phyloP scores from a whole-genome alignment of 1,284 basidiomycete genomes.

The Trichosporon sp. region DNA sequence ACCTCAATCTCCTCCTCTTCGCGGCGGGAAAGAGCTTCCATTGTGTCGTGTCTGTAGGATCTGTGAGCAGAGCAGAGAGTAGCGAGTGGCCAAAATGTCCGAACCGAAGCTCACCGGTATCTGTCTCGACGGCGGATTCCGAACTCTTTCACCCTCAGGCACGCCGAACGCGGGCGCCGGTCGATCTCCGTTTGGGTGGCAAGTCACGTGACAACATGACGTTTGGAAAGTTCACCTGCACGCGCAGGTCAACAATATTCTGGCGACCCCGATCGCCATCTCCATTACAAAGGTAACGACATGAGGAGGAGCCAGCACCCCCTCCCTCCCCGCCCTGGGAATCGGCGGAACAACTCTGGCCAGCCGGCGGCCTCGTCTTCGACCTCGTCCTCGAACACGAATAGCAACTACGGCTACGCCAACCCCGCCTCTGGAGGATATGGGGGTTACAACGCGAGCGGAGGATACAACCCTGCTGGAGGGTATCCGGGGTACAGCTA shows the following conservation, averaged over 20 bases:
- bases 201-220: conserved; percentile 17
- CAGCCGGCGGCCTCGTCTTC: neutral
- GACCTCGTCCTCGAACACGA: neutral
- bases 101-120: neutral
- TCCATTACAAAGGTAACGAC: neutral
- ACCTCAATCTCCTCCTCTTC: conserved; percentile 71
- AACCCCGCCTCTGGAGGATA: conserved; percentile 4
- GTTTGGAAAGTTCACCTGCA: neutral
- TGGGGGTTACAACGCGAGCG: conserved; percentile 10
- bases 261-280: neutral
- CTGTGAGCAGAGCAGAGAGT: too few species aligned
- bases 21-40: conserved; percentile 82
- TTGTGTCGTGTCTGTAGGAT: conserved; percentile 44
- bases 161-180: neutral
- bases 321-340: conserved; percentile 8
- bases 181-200: neutral
- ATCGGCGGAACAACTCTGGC: neutral
- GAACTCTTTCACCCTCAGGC: neutral
- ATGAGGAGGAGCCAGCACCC: conserved; percentile 21
- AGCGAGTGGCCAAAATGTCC: conserved; percentile 8
- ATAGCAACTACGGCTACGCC: neutral
- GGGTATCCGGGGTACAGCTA: conserved; percentile 17
- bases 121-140: conserved; percentile 9
- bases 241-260: conserved; percentile 16
- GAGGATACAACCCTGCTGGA: conserved; percentile 20